These are phyloP conservation scores for Alternaria angustiovoidea DNA, from an alignment of 2,329 filamentous ascomycete genomes.

Conservation along the genomic window DNA sequence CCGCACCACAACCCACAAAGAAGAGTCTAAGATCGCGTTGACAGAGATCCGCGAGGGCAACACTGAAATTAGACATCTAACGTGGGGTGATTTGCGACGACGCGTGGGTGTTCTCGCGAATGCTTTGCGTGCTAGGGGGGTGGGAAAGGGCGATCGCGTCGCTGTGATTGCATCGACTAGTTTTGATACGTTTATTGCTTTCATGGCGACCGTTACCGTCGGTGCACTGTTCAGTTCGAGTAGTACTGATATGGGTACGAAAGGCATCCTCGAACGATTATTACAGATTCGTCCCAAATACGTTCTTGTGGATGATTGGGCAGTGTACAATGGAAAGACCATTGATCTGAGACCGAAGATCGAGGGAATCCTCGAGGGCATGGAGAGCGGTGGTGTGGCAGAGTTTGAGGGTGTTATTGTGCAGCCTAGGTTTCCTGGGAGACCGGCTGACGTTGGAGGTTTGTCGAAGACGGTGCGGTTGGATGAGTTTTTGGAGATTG, in stretches of 20 bases:
- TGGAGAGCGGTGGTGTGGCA: slow-evolving; percentile 63
- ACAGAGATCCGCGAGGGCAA: slow-evolving; percentile 77
- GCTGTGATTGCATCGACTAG: slow-evolving; percentile 79
- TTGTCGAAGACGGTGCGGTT: slow-evolving; percentile 60
- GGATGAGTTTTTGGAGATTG: slow-evolving; percentile 52
- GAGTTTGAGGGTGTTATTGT: slow-evolving; percentile 71
- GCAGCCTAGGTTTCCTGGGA: slow-evolving; percentile 68
- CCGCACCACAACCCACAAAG: slow-evolving; percentile 68
- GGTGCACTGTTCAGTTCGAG: slow-evolving; percentile 79
- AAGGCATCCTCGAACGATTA: slow-evolving; percentile 77
- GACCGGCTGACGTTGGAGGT: slow-evolving; percentile 65
- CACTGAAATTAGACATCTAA: slow-evolving; percentile 61
- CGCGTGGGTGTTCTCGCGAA: slow-evolving; percentile 68
- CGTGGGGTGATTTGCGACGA: slow-evolving; percentile 71
- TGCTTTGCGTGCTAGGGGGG: slow-evolving; percentile 71
- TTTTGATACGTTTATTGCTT: slow-evolving; percentile 75
- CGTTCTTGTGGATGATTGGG: slow-evolving; percentile 83
- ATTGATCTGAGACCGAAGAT: slow-evolving; percentile 79
- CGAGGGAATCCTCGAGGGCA: slow-evolving; percentile 67
- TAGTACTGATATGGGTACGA: slow-evolving; percentile 84
- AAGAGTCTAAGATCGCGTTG: slow-evolving; percentile 73
- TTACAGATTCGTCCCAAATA: slow-evolving; percentile 78
- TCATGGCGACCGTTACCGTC: slow-evolving; percentile 73
- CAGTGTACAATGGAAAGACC: slow-evolving; percentile 80
- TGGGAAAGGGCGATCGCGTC: slow-evolving; percentile 75